phyloP scores from a whole-genome alignment of 2,329 filamentous ascomycete species.

The Neonectria hederae region DNA sequence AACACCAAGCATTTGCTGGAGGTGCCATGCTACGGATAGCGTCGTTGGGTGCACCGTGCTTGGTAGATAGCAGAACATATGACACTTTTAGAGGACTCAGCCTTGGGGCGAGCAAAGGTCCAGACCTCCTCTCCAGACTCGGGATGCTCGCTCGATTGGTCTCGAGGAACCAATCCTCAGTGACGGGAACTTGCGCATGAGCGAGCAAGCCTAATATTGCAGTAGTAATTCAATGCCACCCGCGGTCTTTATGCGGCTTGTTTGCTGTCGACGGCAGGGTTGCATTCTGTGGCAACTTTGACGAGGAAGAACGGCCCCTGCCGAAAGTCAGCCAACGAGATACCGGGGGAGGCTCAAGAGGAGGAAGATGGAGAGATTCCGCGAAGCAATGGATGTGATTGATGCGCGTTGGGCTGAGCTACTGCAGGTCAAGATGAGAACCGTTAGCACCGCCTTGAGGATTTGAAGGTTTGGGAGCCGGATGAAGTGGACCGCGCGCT shows the following conservation, averaged over 20 bases:
- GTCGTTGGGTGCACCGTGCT: neutral
- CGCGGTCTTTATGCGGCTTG: constrained; percentile 16
- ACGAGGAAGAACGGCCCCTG: constrained; percentile 13
- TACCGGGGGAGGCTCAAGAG: constrained; percentile 3
- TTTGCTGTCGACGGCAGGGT: constrained; percentile 10
- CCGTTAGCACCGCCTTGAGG: constrained; percentile 34
- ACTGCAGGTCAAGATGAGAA: constrained; percentile 37
- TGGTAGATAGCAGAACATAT: neutral
- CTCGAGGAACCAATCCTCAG: neutral
- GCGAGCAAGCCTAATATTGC: constrained; percentile 3
- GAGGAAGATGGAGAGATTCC: constrained; percentile 6
- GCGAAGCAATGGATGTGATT: constrained; percentile 19
- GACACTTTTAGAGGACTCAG: neutral
- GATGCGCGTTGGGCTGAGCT: constrained; percentile 30
- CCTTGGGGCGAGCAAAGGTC: neutral
- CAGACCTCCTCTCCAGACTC: constrained; percentile 4
- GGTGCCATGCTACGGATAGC: neutral
- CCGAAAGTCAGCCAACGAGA: constrained; percentile 15
- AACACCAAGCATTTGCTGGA: neutral
- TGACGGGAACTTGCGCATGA: constrained; percentile 6
- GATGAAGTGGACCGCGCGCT: constrained; percentile 5
- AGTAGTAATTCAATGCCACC: constrained; percentile 19
- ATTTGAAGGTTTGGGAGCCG: constrained; percentile 10
- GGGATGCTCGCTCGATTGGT: neutral
- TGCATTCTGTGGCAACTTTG: constrained; percentile 5